Percentiles rank a stretch among this genome's conserved stretches.
Conservation (phyloP, 2,329 filamentous ascomycete species). For the Ambrosiella cleistominuta region DNA sequence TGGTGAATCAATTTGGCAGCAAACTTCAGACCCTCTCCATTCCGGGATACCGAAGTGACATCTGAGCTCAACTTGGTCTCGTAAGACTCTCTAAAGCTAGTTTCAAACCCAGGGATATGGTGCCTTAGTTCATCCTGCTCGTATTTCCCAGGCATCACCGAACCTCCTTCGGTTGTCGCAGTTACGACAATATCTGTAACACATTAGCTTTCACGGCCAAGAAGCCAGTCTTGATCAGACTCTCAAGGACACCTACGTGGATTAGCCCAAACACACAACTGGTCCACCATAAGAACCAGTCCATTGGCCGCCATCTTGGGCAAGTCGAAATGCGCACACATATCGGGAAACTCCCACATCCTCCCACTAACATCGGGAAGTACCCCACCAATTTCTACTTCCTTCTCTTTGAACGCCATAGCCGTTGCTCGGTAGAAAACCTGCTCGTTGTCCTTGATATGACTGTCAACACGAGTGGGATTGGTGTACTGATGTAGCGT, state of each 20-base stretch:
- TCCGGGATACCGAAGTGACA: neutral
- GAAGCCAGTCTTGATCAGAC: neutral
- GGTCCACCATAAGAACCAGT: neutral
- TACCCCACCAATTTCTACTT: neutral
- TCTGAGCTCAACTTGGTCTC: neutral
- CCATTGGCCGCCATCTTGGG: neutral
- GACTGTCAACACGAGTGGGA: neutral
- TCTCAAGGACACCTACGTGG: neutral
- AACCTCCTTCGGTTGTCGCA: neutral
- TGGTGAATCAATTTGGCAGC: neutral
- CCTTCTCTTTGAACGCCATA: neutral
- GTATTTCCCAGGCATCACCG: neutral
- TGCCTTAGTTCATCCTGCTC: neutral
- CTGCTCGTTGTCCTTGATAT: neutral
- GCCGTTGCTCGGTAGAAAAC: neutral
- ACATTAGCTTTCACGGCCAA: neutral
- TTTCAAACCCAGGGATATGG: neutral
- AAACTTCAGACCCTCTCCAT: neutral
- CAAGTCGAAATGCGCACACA: neutral
- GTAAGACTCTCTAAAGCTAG: neutral
- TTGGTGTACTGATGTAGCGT: neutral
- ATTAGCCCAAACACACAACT: neutral
- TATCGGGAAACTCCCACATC: neutral
- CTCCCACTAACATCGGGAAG: neutral
- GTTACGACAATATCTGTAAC: neutral